Base-by-base conservation (phyloP, 2,329 filamentous ascomycete species). In the Ceratocystis diversiconidia region DNA sequence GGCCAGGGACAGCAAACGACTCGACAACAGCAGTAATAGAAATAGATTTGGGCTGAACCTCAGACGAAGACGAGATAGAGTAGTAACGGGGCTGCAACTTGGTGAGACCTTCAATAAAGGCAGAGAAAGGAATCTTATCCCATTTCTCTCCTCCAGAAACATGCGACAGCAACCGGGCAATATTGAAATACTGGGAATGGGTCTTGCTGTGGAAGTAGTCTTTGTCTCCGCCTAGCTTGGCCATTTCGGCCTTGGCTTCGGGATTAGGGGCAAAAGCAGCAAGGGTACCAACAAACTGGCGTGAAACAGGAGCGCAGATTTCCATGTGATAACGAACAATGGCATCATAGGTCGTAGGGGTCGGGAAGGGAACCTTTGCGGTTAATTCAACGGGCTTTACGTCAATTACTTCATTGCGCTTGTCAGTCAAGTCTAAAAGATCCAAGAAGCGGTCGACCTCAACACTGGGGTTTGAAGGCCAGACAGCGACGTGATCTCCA, bases 71-170 rank as follows among this genome's bases (percentile, higher is more conserved):
- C 1, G 94, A 99, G 75, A 99, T 99, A 62, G 95, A 99, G 80
- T 99, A 99, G 81, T 97, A 99, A 62, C 94, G 90, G 48, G 94
- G 92, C 76, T 99, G 94, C 66, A 99, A 85, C 80, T 96, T 97
- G 77, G 86, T 89, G 68, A 99, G 77, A 70, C 90, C 89, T 80
- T 99, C 94, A 70, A 99, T 91, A 71, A 97, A 86, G 71, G 92
- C 86, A 7, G 94, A 96, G 78, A 99, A 97, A 17, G 94, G 95
- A 65, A 96, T 85, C 65, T 85, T 86, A 65, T 84, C 79, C 89
- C 94, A 99, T 67, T 85, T 85, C 75, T 89, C 79, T 61, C 87
- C 85, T 43, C 87, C 85, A 71, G 85, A 82, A 69, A 94, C 82
- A 63, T 80, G 82, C 69, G 90, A 81, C 50, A 99, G 82, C 62